Evolutionary conservation across 1,139 yeast species (phyloP), one percentile per base, ranked within the genome.

Genomic region (Geotrichum restrictum): DNA sequence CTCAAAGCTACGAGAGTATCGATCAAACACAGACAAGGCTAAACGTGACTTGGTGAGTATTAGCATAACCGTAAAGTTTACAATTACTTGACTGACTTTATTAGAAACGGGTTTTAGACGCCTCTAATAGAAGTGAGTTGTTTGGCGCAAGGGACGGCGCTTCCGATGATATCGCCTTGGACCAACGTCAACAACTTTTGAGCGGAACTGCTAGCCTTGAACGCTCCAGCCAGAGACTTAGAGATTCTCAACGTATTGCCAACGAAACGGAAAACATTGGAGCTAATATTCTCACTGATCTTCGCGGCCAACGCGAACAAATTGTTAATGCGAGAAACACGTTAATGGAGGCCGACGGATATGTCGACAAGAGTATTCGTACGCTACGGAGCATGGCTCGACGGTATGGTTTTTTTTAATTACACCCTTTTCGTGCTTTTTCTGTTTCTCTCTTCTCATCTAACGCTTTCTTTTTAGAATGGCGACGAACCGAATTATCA

Each of bases 291-390:
- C 77, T 94, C 69, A 83, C 83, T 64, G 96, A 93, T 68, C 74
- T 94, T 61, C 76, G 97, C 56, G 85, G 95, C 19, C 99, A 94
- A 72, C 76, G 98, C 55, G 98, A 94, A 64, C 98, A 95, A 64
- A 81, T 94, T 50, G 72, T 80, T 48, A 89, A 91, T 60, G 81
- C 96, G 14, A 79, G 98, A 66, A 83, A 82, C 61, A 88, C 95
- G 0, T 74, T 94, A 50, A 78, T 80, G 70, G 94, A 89, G 58
- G 98, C 98, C 0, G 98, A 94, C 65, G 82, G 86, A 1, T 89
- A 91, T 64, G 96, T 94, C 51, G 98, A 93, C 69, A 83, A 85
- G 66, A 84, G 95, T 52, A 80, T 94, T 56, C 80, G 86, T 56
- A 94, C 98, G 0, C 74, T 94, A 64, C 83, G 88, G 63, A 79